Percentiles rank a stretch among this genome's conserved stretches.
phyloP scores from a whole-genome alignment of 768 basidiomycete genomes.

The Tylopilus plumbeoviolaceoides region DNA sequence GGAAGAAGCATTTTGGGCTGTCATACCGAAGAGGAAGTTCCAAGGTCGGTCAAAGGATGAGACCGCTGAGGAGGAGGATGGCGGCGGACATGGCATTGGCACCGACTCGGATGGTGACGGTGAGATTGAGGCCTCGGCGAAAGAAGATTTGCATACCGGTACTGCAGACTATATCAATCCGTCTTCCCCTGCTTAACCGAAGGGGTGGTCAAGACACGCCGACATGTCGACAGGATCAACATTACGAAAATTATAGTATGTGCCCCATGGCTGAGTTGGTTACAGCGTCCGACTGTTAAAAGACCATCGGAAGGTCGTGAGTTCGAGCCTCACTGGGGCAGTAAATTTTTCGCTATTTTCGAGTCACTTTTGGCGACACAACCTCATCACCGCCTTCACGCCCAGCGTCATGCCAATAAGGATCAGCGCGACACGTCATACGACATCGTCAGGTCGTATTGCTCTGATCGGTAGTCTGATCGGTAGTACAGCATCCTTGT shows the following conservation, averaged over 20 bases:
- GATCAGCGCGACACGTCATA: neutral
- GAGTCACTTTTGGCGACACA: too few species aligned
- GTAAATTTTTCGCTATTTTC: slow-evolving; percentile 10
- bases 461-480: neutral
- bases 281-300: slow-evolving; percentile 48
- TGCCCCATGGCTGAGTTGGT: slow-evolving; percentile 54
- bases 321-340: slow-evolving; percentile 54
- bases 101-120: neutral
- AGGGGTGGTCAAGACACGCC: neutral
- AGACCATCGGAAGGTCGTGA: slow-evolving; percentile 46
- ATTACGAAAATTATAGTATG: too few species aligned
- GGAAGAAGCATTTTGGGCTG: slow-evolving; percentile 81
- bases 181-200: too few species aligned
- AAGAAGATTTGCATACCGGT: neutral
- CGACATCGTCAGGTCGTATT: neutral
- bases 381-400: too few species aligned
- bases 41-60: slow-evolving; percentile 28
- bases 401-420: neutral
- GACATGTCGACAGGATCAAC: neutral
- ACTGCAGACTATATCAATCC: too few species aligned
- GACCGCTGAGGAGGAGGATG: neutral
- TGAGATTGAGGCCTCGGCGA: neutral
- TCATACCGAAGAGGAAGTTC: slow-evolving; percentile 92
- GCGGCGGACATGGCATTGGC: neutral
- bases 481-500: slow-evolving; percentile 1